Evolutionary conservation across 257 asterid genomes (phyloP).

Genomic region (Anisodus tanguticus): DNA sequence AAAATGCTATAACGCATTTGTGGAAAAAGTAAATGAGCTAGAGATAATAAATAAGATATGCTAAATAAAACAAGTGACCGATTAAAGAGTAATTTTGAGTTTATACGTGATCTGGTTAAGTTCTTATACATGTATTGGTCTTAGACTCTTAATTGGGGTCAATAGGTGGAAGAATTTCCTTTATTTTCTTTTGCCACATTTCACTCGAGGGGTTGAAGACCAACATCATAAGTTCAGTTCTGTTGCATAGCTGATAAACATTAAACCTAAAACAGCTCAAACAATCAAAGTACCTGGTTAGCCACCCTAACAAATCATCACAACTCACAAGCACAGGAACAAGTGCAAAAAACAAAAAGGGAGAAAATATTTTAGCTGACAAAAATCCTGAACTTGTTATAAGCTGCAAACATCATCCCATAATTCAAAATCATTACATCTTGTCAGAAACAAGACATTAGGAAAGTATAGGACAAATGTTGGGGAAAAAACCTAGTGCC

Average conservation of each 20-base stretch:
- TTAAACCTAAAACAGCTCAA: not conserved
- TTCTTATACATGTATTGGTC: no score
- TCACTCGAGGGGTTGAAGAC: no score
- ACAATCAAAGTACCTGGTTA: not conserved
- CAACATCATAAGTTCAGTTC: no score
- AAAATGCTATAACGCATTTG: no score
- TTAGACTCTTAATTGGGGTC: no score
- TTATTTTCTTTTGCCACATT: no score
- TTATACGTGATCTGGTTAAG: no score
- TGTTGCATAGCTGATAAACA: not conserved
- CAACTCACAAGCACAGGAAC: not conserved
- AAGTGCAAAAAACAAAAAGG: not conserved
- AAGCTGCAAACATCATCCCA: constrained; percentile 21
- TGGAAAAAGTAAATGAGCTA: no score
- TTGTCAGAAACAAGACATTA: not conserved
- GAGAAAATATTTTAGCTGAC: not conserved
- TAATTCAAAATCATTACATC: constrained; percentile 13
- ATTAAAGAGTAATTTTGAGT: no score
- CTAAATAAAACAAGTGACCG: no score
- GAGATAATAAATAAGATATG: no score
- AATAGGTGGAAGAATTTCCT: no score
- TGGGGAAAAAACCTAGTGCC: not conserved
- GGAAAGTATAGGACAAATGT: not conserved
- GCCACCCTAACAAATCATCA: not conserved
- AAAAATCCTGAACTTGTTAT: not conserved